Evolutionary conservation across 352 stramenopile genomes (phyloP), one percentile per base, ranked within the genome.

Genomic region (Phytophthora lateralis): DNA sequence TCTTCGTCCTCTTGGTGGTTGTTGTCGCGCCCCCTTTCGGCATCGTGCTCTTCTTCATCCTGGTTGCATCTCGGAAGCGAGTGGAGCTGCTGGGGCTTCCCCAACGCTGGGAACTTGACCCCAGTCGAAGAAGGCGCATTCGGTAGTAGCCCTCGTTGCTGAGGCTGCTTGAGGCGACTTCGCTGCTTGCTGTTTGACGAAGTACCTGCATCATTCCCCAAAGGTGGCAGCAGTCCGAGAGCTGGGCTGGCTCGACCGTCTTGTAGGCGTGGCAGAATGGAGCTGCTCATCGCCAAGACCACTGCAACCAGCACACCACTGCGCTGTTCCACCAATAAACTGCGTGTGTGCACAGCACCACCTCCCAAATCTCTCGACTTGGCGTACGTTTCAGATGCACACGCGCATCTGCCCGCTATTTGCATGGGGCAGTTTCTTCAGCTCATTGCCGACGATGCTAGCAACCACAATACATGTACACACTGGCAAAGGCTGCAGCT

Each of bases 41-140:
- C 26, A 30, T 20, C 21, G 39, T 54, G 30, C 2, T 72, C 30
- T 45, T 81, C 63, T 46, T 82, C 73, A 26, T 84, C 75, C 38
- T 85, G 76, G 35, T 85, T 85, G 60, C 73, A 76, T 27, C 17
- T 50, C 5, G 39, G 49, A 11, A 18, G 34, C 51, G 27, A 17
- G 43, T 2, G 29, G 20, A 44, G 27, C 35, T 58, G 65, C 9
- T 75, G 66, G 15, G 71, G 62, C 55, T 73, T 85, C 15, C 67
- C 46, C 8, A 82, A 61, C 17, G 60, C 55, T 47, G 73, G 76
- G 8, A 85, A 78, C 59, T 79, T 82, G 7, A 85, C 49, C 0
- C 1, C 43, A 11, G 27, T 51, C 15, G 60, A 68, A 17, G 55
- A 73, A 35, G 49, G 55, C n/a, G 21, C 21, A 11, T 48, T 56